Evolutionary conservation across 139 green algal species (phyloP).

Genomic region (Chlamydomonas asymmetrica): DNA sequence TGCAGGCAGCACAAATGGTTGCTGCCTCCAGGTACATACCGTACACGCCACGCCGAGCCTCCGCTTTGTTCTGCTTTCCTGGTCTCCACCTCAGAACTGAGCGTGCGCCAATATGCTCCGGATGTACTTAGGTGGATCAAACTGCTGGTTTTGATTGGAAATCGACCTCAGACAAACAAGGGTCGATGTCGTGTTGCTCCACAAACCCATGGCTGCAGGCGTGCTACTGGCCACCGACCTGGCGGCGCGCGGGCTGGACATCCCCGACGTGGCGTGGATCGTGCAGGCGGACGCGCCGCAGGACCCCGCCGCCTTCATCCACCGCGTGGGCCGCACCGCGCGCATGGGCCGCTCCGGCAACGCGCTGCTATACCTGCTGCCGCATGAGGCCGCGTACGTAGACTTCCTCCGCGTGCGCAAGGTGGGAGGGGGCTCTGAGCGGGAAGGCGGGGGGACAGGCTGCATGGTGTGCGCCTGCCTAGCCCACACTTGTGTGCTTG

Average conservation of each 20-base stretch:
- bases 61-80: no score
- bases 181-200: neutral
- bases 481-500: neutral
- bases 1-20: no score
- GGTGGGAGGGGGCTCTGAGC: neutral
- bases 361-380: slow-evolving; percentile 77
- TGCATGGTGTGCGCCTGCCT: neutral
- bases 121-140: no score
- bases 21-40: no score
- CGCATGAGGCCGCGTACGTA: slow-evolving; percentile 82
- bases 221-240: slow-evolving; percentile 93
- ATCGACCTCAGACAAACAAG: neutral
- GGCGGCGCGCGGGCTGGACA: slow-evolving; percentile 91
- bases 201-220: slow-evolving; percentile 25
- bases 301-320: slow-evolving; percentile 81
- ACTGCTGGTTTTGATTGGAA: no score
- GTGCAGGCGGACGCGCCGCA: slow-evolving; percentile 86
- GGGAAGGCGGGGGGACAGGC: no score
- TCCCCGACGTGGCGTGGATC: slow-evolving; percentile 86
- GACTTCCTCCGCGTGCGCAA: slow-evolving; percentile 86
- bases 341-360: slow-evolving; percentile 84
- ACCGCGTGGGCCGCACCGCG: slow-evolving; percentile 84
- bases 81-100: no score
- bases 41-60: no score
- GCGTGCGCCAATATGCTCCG: no score